Evolutionary conservation across 169 alveolate species (phyloP), one percentile per base, ranked within the genome.

Genomic region (Cyclospora cayetanensis): DNA sequence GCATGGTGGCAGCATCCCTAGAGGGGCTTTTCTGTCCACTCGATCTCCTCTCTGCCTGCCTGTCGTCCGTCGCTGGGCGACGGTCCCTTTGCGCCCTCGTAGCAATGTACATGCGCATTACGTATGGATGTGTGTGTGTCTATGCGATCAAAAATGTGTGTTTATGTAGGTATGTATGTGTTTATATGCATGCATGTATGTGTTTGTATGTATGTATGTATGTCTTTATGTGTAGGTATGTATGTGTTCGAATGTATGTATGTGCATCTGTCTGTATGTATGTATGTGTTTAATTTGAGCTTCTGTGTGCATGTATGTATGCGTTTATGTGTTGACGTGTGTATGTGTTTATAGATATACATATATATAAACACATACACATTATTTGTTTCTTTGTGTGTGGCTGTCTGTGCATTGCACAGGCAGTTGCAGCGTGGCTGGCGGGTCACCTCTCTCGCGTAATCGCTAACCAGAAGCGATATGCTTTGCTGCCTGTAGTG

Each of bases 381-480:
- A 27, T 20, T 50, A 12, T 50, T 76, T 50, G 20, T 15, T 25
- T 76, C 35, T 55, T 37, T 9, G 90, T 39, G 50, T 82, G 42
- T 35, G 43, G 25, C 41, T 18, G 90, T 11, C n/a, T 53, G 31
- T 53, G 1, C 53, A 46, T 2, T 22, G 70, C 18, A n/a, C 52
- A 52, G 92, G 42, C 29, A 34, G 92, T 86, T 1, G 92, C 82
- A 25, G 83, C 42, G 31, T 86, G 92, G 92, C 85, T 86, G 41
- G 27, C 60, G 20, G 72, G 86, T 2, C 92, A 86, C 37, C 76
- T 86, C 7, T 50, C 41, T 43, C 84, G 92, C 29, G 92, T 86
- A 22, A 1, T 34, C 18, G 86, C 35, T 18, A 86, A 68, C 41
- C 92, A 86, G 85, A 37, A 68, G 53, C 70, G 70, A 9, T 20